Base-by-base conservation (phyloP, 768 basidiomycete species). In the Hydnum rufescens region DNA sequence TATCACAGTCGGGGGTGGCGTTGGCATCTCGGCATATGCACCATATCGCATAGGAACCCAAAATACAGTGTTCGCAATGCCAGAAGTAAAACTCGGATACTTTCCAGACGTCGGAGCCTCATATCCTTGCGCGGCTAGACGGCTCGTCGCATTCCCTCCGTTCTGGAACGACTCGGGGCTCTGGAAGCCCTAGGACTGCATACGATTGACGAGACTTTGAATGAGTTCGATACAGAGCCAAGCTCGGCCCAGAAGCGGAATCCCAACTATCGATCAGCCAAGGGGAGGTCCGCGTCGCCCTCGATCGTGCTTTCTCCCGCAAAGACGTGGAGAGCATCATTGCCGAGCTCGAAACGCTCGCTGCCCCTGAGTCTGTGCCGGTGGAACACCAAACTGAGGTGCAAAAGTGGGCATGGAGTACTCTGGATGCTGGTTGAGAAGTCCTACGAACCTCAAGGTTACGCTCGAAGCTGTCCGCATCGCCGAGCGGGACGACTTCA, bases 1-100 rank as follows among this genome's bases (percentile, higher is more conserved):
- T 32, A 29, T 42, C 55, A 58, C 55, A 95, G 89, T 96, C 82
- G 95, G 95, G 44, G 95, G 95, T 51, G 95, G 95, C 48, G 86
- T 83, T 22, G 95, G 95, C 34, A 76, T 99, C 47, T 71, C 77
- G 34, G 76, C 80, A 6, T 75, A 80, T 53, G 93, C 92, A 3
- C 74, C 80, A 0, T 90, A 97, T 66, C 75, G 95, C 55, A 74
- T 99, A 53, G 92, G 92, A 3, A 97, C 93, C 2, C 89, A 93
- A 64, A 83, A 82, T 26, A 95, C 92, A 0, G 54, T 74, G 1
- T 85, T 96, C 63, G 82, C 89, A 4, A 97, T 97, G 95, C 95
- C 95, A 16, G 95, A 99, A 68, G 89, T 85, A 8, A 84, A 82
- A 60, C 89, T 90, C 60, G 84, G 82, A 42, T 88, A 85, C 62